phyloP scores from a whole-genome alignment of 306 rosid species.

The Rosa persica region DNA sequence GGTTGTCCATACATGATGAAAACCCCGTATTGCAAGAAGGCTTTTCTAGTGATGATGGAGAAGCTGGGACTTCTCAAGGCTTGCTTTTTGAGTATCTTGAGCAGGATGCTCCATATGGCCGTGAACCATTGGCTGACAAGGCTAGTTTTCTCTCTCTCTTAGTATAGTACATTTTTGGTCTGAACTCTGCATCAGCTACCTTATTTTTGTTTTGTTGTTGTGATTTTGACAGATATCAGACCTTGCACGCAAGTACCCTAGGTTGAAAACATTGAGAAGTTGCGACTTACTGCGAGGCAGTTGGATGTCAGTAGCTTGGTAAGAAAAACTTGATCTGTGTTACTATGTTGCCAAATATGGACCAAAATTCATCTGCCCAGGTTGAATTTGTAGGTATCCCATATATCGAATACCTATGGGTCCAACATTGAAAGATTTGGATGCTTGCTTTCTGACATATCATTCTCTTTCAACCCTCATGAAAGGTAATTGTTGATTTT shows the following conservation, averaged over 20 bases:
- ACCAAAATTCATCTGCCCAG: constrained; percentile 25
- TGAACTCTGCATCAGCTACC: constrained; percentile 23
- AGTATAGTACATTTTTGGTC: constrained; percentile 2
- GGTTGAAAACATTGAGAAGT: constrained; percentile 74
- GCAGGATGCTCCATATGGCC: constrained; percentile 74
- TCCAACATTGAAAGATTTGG: constrained; percentile 83
- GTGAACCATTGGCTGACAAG: constrained; percentile 86
- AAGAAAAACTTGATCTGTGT: constrained; percentile 25
- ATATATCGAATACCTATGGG: constrained; percentile 90
- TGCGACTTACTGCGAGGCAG: constrained; percentile 77
- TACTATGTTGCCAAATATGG: constrained; percentile 13
- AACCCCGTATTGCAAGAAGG: constrained; percentile 42
- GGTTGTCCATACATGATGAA: constrained; percentile 45
- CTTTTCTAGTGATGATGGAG: constrained; percentile 73
- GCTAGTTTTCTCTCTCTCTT: constrained; percentile 32
- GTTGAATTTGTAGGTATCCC: constrained; percentile 76
- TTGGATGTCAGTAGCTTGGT: constrained; percentile 98
- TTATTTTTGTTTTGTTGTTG: constrained; percentile 24
- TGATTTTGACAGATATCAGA: constrained; percentile 58
- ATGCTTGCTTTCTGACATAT: constrained; percentile 89
- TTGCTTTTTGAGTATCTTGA: constrained; percentile 75
- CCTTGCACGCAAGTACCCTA: constrained; percentile 62
- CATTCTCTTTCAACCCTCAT: constrained; percentile 71
- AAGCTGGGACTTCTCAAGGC: constrained; percentile 50
- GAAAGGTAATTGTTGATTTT: constrained; percentile 54